Evolutionary conservation across 306 rosid genomes (phyloP).

Genomic region (Gleditsia sinensis): DNA sequence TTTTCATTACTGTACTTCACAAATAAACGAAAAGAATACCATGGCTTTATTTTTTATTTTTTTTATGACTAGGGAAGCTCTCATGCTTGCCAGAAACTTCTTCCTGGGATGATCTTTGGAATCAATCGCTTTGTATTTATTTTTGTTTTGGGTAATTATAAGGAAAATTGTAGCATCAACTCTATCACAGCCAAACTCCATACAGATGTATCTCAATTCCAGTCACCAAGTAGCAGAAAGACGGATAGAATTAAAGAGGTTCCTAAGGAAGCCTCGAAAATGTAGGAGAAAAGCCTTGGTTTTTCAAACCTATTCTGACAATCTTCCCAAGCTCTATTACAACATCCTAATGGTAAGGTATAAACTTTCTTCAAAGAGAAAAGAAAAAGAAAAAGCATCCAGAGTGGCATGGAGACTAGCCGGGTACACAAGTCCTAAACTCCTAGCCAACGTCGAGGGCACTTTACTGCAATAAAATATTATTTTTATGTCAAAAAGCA

Average conservation of each 20-base stretch:
- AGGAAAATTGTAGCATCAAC: slow-evolving; percentile 22
- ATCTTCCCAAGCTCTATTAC: slow-evolving; percentile 32
- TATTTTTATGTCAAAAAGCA: neutral
- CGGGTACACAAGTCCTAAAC: slow-evolving; percentile 38
- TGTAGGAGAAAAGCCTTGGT: neutral
- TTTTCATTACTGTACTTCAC: too few relatives aligned
- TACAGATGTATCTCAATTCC: slow-evolving; percentile 16
- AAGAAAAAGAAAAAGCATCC: slow-evolving; percentile 18
- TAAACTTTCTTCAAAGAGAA: slow-evolving; percentile 15
- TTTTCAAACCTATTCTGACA: slow-evolving; percentile 26
- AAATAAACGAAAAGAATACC: too few relatives aligned
- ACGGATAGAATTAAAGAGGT: slow-evolving; percentile 15
- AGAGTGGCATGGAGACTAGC: slow-evolving; percentile 37
- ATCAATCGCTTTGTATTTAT: too few relatives aligned
- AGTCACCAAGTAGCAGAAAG: slow-evolving; percentile 23
- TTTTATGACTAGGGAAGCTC: too few relatives aligned
- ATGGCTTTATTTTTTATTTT: too few relatives aligned
- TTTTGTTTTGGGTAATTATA: slow-evolving; percentile 4
- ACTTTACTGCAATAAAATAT: slow-evolving; percentile 44
- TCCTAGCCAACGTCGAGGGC: slow-evolving; percentile 26
- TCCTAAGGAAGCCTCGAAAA: slow-evolving; percentile 1
- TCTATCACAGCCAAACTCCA: slow-evolving; percentile 35
- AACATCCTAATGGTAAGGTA: slow-evolving; percentile 32
- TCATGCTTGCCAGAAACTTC: too few relatives aligned
- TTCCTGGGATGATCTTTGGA: too few relatives aligned